Evolutionary conservation across 345 rosid genomes (phyloP), one percentile per base, ranked within the genome.

Genomic region (Syzygium jambos): DNA sequence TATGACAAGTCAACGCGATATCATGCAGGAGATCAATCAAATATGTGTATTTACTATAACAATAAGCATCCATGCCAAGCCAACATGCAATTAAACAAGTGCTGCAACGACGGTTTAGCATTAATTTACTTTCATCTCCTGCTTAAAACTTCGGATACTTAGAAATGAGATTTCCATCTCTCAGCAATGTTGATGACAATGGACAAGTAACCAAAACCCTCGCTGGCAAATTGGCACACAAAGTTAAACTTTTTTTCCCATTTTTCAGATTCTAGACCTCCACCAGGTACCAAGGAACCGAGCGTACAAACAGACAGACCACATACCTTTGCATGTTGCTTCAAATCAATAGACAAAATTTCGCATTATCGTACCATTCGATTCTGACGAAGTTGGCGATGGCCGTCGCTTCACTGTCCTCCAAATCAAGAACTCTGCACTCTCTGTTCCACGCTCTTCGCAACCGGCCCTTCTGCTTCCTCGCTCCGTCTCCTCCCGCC

Each of bases 391-490:
- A 30, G 38, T 83, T 13, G 54, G 19, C 85, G 0, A 46, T 83
- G 54, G 52, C 55, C 55, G 3, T 51, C 55, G 0, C 55, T 25
- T 51, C 85, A 9, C 53, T 63, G 52, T 1, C 78, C 1, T 59
- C 78, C 78, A 86, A 54, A 3, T 30, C 46, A 46, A 77, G 84
- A 59, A 54, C 84, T 22, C 41, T 87, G 1, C 80, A 2, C 61
- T 25, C 84, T 78, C 86, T 88, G 85, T 56, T 88, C 86, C 91
- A 88, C 88, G 89, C 56, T 46, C 86, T 90, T 57, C 85, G 51
- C 85, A 43, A 87, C n/a, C 87, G 82, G 29, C 89, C 88, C 90
- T 15, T 89, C 87, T 86, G 12, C 46, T 68, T 65, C 63, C 53
- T 19, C 82, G 29, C 86, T 86, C 46, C 86, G 85, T 34, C 59